A percentile compares a stretch with the other conserved stretches of the same genome.
Conservation (phyloP, 768 basidiomycete species). For the Podaxis carcinomalis region DNA sequence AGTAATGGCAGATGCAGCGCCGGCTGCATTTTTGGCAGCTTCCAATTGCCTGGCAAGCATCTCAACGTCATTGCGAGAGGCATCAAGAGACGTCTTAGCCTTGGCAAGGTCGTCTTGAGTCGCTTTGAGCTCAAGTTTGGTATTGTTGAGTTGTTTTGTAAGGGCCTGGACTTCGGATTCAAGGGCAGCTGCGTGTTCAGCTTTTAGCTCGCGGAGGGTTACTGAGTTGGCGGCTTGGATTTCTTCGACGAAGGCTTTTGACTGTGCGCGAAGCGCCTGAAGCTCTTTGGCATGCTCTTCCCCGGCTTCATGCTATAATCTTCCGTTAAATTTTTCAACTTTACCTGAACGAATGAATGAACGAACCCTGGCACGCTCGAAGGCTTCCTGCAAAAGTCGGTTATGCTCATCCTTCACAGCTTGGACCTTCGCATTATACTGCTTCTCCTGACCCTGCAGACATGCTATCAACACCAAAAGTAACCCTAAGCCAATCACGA, state of each 20-base stretch:
- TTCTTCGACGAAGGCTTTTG: conserved; percentile 64
- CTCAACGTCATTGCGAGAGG: conserved; percentile 51
- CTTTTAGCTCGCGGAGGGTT: conserved; percentile 55
- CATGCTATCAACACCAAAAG: conserved; percentile 7
- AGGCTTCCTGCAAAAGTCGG: conserved; percentile 59
- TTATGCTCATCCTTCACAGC: conserved; percentile 63
- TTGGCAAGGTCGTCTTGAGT: conserved; percentile 81
- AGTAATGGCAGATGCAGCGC: conserved; percentile 31
- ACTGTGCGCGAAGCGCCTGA: conserved; percentile 62
- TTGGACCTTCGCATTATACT: conserved; percentile 65
- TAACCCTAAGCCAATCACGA: not conserved
- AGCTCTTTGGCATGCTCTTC: conserved; percentile 66
- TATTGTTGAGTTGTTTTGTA: conserved; percentile 59
- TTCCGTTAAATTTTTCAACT: not conserved
- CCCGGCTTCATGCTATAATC: conserved; percentile 64
- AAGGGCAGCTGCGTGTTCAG: conserved; percentile 58
- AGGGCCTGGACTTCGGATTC: conserved; percentile 51
- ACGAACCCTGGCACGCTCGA: conserved; percentile 73
- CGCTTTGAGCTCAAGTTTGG: conserved; percentile 74
- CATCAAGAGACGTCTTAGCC: conserved; percentile 56
- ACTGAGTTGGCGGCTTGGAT: conserved; percentile 58
- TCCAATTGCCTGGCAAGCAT: conserved; percentile 61
- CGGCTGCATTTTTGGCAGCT: conserved; percentile 47
- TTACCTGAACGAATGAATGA: not conserved
- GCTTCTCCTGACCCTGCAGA: conserved; percentile 59